phyloP scores from a whole-genome alignment of 139 green algal species.

The Picochlorum sp. region DNA sequence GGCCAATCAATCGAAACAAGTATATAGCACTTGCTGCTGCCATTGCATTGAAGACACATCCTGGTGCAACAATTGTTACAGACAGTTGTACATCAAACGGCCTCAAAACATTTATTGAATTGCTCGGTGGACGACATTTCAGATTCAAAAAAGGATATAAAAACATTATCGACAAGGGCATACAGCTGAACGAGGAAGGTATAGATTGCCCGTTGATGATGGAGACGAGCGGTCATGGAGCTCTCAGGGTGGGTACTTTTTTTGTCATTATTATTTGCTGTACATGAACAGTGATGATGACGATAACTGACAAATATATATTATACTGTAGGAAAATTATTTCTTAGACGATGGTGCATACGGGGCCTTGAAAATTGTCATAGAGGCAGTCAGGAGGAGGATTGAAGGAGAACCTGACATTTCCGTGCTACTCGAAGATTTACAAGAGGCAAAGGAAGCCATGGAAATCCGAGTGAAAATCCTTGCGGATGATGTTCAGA shows the following conservation, averaged over 20 bases:
- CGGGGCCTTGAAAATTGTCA: slow-evolving; percentile 81
- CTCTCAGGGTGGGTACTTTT: slow-evolving; percentile 26
- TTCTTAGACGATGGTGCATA: slow-evolving; percentile 93
- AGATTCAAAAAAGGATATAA: slow-evolving; percentile 88
- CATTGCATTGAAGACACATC: slow-evolving; percentile 75
- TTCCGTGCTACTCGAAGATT: slow-evolving; percentile 55
- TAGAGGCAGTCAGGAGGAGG: slow-evolving; percentile 59
- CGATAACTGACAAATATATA: background rate
- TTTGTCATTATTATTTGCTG: background rate
- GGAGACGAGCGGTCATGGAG: slow-evolving; percentile 92
- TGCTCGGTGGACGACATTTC: slow-evolving; percentile 68
- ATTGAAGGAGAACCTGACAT: slow-evolving; percentile 47
- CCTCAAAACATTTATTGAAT: slow-evolving; percentile 77
- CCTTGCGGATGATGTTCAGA: slow-evolving; percentile 48
- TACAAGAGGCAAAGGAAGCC: slow-evolving; percentile 62
- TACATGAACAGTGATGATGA: background rate
- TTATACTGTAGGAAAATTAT: slow-evolving; percentile 65
- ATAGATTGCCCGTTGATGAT: slow-evolving; percentile 86
- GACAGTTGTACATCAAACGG: slow-evolving; percentile 88
- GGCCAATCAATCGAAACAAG: slow-evolving; percentile 87
- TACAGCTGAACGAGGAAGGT: slow-evolving; percentile 70
- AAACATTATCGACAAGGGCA: slow-evolving; percentile 91
- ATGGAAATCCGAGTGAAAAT: slow-evolving; percentile 52
- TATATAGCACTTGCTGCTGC: slow-evolving; percentile 85
- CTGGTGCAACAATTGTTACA: slow-evolving; percentile 88